Base-by-base conservation (phyloP, 1,284 basidiomycete species). In the Chondrostereum purpureum region DNA sequence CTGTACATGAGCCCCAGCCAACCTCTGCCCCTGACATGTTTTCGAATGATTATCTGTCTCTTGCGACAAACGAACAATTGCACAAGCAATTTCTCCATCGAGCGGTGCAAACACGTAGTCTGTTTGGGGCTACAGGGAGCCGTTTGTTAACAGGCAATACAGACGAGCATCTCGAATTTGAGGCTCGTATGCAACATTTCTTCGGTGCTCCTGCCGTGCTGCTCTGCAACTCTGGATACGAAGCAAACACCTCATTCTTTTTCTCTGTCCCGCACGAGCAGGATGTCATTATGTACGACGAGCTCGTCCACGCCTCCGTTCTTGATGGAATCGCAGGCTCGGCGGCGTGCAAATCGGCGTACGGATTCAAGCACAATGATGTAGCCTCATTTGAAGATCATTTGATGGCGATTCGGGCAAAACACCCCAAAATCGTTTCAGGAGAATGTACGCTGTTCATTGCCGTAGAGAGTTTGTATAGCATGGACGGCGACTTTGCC, bases 401-500 rank as follows among this genome's bases (percentile, higher is more conserved):
- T 20, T 46, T 72, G 19, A 58, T 61, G 19, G 22, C 46, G 21
- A 50, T 64, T 31, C 49, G 68, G 1, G 42, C 45, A 33, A 43
- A 52, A 8, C 49, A 58, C 33, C 54, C 51, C 4, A 38, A 46
- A 3, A 47, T 65, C 10, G 42, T 43, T n/a, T 48, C 46, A 5
- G 54, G 59, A 2, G 53, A 56, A n/a, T 61, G 62, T 24, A 71
- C 68, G 17, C 60, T 72, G 13, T 67, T 75, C 49, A 45, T 83
- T 24, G 70, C 74, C 0, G 58, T 82, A 18, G 80, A 83, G 59
- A 69, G 70, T 22, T 63, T 83, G 14, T 83, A 83, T 59, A 77
- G 74, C 43, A 81, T 83, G 78, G 78, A 83, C 48, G 80, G 80
- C 3, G 78, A 81, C 52, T 64, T 79, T 23, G 69, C 68, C n/a